These are phyloP conservation scores for Emericellopsis terricola DNA, from an alignment of 495 filamentous ascomycete species.

Conservation along the genomic window DNA sequence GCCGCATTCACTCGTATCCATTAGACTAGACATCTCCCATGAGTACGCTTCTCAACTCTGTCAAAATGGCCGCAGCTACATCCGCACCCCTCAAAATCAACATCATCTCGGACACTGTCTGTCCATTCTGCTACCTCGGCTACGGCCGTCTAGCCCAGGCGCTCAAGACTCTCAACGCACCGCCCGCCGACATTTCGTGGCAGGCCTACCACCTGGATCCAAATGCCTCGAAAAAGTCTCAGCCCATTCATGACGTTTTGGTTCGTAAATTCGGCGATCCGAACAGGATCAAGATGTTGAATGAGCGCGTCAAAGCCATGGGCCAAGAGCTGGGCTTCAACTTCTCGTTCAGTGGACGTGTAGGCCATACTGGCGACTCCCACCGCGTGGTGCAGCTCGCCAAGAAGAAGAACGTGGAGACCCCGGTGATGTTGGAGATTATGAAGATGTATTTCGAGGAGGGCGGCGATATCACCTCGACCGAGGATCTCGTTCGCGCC, in stretches of 20 bases:
- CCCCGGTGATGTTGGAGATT: constrained; percentile 44
- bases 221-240: constrained; percentile 23
- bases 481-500: constrained; percentile 37
- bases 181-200: constrained; percentile 59
- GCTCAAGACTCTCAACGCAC: constrained; percentile 35
- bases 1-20: too few species aligned
- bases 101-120: constrained; percentile 61
- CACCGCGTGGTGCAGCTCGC: constrained; percentile 59
- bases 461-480: constrained; percentile 56
- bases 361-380: constrained; percentile 61
- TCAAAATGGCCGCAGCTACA: too few species aligned
- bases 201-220: constrained; percentile 70
- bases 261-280: constrained; percentile 22
- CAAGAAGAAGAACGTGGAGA: constrained; percentile 41
- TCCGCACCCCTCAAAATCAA: constrained; percentile 71
- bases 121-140: constrained; percentile 76
- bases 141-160: constrained; percentile 51
- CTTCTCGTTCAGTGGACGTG: constrained; percentile 54
- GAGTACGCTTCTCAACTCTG: too few species aligned
- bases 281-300: too few species aligned
- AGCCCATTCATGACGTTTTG: constrained; percentile 9
- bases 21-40: too few species aligned
- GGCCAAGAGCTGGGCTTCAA: constrained; percentile 50
- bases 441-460: constrained; percentile 65
- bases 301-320: constrained; percentile 37